Evolutionary conservation across 208 protist genomes (phyloP), one percentile per base, ranked within the genome.

Genomic region (Trypanosoma brucei): DNA sequence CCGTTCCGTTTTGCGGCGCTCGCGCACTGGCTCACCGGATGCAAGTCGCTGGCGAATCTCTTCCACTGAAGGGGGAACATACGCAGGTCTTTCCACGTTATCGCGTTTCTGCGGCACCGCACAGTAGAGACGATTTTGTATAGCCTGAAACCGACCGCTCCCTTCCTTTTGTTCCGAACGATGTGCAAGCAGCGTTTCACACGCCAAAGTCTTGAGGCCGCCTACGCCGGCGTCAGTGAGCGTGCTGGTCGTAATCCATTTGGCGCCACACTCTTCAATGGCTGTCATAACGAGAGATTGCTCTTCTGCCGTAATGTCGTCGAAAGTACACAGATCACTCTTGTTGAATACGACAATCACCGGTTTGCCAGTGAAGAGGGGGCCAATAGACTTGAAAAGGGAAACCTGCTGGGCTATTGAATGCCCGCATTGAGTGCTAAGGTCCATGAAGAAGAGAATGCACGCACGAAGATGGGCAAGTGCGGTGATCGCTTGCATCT

Each of bases 401-500:
- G 86, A 90, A 62, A 98, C 83, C 79, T 99, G 98, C 75, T 99
- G 84, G 53, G 90, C 88, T 59, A 99, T 91, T n/a, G 94, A 97
- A 76, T 99, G 98, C 52, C 98, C 97, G 80, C 98, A 99, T 57
- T 97, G 80, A 60, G 98, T 98, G 55, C 96, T 98, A 44, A 99
- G 80, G 81, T 99, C 99, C 74, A 99, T 94, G 59, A 99, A 92
- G 79, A 98, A 99, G 42, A 99, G 80, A 52, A 99, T 96, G 75
- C 87, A 92, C 0, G 97, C 91, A 8, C 97, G 79, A 5, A 99
- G 86, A 80, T 99, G 98, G 0, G 98, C 98, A 7, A 99, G 80
- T 7, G 98, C 98, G 11, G 97, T 99, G 84, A 99, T 98, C 11
- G 97, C 91, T 79, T 99, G 98, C 98, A 99, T 99, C 78, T 99